Percentiles rank a stretch among this genome's conserved stretches.
These are phyloP conservation scores for Melampsora americana DNA, from an alignment of 1,284 basidiomycete genomes.

Conservation along the genomic window DNA sequence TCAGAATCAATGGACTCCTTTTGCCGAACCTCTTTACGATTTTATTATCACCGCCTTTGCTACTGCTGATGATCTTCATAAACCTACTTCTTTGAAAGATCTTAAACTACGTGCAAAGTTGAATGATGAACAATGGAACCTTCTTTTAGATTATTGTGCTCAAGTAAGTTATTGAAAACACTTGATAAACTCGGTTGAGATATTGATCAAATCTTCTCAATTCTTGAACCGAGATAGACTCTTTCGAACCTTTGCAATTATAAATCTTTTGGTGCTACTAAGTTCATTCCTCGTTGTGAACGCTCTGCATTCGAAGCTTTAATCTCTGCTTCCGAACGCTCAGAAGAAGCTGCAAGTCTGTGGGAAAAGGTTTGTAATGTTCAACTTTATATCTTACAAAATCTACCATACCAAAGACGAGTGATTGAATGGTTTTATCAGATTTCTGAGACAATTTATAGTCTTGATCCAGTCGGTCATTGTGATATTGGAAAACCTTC, in stretches of 20 bases:
- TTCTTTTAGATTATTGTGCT: constrained; percentile 66
- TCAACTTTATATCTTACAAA: neutral
- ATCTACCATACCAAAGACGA: neutral
- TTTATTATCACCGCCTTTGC: constrained; percentile 46
- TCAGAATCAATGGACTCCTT: constrained; percentile 53
- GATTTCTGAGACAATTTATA: constrained; percentile 71
- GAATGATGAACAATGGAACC: constrained; percentile 64
- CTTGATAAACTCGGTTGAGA: constrained; percentile 36
- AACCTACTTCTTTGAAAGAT: constrained; percentile 61
- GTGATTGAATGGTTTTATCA: constrained; percentile 50
- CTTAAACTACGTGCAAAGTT: constrained; percentile 63
- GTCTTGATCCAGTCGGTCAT: constrained; percentile 62
- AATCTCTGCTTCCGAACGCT: constrained; percentile 63
- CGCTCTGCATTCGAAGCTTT: constrained; percentile 64
- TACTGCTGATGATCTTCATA: neutral
- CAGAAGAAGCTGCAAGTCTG: constrained; percentile 60
- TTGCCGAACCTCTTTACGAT: constrained; percentile 46
- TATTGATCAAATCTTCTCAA: neutral
- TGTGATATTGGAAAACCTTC: constrained; percentile 73
- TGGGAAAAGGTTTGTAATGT: constrained; percentile 62
- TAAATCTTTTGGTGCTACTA: constrained; percentile 71
- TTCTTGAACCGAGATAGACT: constrained; percentile 57
- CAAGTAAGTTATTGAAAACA: constrained; percentile 60
- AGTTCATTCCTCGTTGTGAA: constrained; percentile 70
- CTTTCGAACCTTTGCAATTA: constrained; percentile 61